These are phyloP conservation scores for Goffeauzyma gilvescens DNA, from an alignment of 768 basidiomycete species.

Conservation along the genomic window DNA sequence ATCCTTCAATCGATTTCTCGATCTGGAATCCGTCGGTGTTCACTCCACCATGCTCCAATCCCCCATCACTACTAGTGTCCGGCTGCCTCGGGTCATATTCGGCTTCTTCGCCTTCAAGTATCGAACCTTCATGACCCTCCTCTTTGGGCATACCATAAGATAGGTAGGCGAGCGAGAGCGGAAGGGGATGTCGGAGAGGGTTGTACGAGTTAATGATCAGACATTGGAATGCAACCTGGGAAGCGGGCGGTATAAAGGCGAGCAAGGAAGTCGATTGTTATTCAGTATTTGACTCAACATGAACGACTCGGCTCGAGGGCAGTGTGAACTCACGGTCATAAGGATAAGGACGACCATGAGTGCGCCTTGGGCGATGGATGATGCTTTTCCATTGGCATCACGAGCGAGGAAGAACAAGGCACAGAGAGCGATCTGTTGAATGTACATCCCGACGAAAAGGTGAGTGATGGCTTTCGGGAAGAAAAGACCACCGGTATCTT, in stretches of 20 bases:
- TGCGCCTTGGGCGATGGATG: conserved; percentile 53
- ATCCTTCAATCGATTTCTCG: too few species aligned
- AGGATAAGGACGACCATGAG: conserved; percentile 71
- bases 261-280: too few species aligned
- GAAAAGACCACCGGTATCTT: conserved; percentile 81
- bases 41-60: too few species aligned
- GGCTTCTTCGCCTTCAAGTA: conserved; percentile 24
- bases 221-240: conserved; percentile 50
- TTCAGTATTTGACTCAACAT: not conserved
- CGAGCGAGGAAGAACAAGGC: conserved; percentile 78
- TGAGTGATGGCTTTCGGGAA: conserved; percentile 90
- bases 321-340: conserved; percentile 45
- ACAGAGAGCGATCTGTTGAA: conserved; percentile 66
- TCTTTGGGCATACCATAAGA: conserved; percentile 36
- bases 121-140: conserved; percentile 16
- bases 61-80: too few species aligned
- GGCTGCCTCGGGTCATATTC: conserved; percentile 3
- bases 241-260: too few species aligned
- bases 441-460: conserved; percentile 79
- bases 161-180: conserved; percentile 57
- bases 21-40: too few species aligned
- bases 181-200: conserved; percentile 56
- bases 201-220: conserved; percentile 60
- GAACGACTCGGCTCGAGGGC: not conserved
- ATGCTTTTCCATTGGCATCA: conserved; percentile 39